Conservation (phyloP, 2,329 filamentous ascomycete genomes). For the Acephala macrosclerotiorum region DNA sequence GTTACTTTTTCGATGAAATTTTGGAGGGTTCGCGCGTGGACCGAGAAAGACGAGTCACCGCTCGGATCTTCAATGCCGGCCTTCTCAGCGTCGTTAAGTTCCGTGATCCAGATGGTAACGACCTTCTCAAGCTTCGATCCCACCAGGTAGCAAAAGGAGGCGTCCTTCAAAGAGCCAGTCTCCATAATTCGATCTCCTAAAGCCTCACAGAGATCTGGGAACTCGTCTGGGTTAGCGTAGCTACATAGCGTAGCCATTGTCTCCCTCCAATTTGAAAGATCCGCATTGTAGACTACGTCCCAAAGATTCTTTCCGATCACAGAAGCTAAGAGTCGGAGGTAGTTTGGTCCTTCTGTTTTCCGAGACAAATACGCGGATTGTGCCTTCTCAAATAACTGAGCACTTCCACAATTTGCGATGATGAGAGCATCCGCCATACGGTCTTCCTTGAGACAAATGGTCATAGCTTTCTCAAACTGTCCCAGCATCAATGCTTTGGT, state of each 20-base stretch:
- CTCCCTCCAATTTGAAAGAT: constrained; percentile 94
- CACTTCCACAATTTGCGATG: constrained; percentile 95
- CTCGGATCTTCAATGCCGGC: constrained; percentile 72
- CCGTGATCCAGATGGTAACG: constrained; percentile 89
- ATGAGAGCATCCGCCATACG: constrained; percentile 96
- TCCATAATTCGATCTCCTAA: constrained; percentile 91
- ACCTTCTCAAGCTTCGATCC: constrained; percentile 98
- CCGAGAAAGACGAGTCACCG: constrained; percentile 84
- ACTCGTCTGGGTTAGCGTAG: constrained; percentile 89
- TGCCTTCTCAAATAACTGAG: constrained; percentile 92
- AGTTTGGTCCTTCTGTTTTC: constrained; percentile 85
- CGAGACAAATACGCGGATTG: constrained; percentile 89
- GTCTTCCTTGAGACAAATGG: constrained; percentile 87
- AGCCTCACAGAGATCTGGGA: constrained; percentile 93
- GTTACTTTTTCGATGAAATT: constrained; percentile 98
- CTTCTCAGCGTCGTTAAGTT: constrained; percentile 85
- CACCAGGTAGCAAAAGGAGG: constrained; percentile 94
- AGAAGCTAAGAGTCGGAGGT: constrained; percentile 86
- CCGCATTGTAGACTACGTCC: constrained; percentile 97
- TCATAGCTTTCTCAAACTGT: constrained; percentile 87
- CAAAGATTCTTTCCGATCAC: constrained; percentile 96
- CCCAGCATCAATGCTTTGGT: constrained; percentile 90
- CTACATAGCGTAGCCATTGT: constrained; percentile 96
- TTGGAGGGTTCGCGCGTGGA: constrained; percentile 88
- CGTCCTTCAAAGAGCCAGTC: constrained; percentile 80